These are phyloP conservation scores for Mortierella sp. DNA, from an alignment of 371 early-diverging fungal genomes.

Conservation along the genomic window DNA sequence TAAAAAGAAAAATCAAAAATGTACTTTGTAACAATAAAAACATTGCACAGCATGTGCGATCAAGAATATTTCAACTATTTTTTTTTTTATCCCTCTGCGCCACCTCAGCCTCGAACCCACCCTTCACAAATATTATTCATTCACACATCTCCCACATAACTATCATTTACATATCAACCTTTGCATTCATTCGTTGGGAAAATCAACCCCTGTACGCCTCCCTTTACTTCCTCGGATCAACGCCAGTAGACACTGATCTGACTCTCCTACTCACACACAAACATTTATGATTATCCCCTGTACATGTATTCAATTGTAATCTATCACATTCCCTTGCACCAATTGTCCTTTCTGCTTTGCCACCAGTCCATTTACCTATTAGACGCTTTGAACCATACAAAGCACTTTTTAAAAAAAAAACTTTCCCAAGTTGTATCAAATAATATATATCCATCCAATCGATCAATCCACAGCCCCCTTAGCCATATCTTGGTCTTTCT, in stretches of 20 bases:
- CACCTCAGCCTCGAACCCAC: conserved; percentile 18
- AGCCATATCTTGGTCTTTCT: not conserved
- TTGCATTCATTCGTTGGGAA: not conserved
- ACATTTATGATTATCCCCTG: not conserved
- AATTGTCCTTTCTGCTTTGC: not conserved
- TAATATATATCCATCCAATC: not conserved
- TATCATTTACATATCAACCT: not conserved
- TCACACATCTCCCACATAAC: not conserved
- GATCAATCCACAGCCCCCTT: not conserved
- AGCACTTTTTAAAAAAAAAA: conserved; percentile 9
- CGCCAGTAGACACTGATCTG: not conserved
- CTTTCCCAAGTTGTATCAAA: not conserved
- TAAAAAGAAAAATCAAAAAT: conserved; percentile 1
- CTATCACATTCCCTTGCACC: not conserved
- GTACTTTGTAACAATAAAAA: not conserved
- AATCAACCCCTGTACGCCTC: not conserved
- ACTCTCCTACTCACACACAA: not conserved
- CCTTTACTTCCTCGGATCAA: not conserved
- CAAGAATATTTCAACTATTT: not conserved
- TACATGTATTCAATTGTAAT: conserved; percentile 11
- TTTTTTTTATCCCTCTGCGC: not conserved
- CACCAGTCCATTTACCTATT: too few species aligned
- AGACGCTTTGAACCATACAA: not conserved
- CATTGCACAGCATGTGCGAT: not conserved
- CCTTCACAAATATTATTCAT: not conserved